Conservation (phyloP, 1,284 basidiomycete genomes). For the Cronartium quercuum region DNA sequence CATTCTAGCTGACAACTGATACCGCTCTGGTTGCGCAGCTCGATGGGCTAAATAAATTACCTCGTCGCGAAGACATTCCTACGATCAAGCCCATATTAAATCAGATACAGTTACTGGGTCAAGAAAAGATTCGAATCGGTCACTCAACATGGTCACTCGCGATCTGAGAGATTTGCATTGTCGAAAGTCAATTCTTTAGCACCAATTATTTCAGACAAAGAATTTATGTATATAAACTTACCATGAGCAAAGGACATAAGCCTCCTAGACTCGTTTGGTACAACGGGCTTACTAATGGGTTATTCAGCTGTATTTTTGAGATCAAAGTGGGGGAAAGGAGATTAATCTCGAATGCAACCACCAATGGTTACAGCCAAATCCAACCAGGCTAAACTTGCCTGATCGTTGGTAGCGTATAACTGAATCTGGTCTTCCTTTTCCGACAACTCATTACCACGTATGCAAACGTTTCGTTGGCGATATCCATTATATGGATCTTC, state of each 20-base stretch:
- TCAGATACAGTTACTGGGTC: slow-evolving; percentile 55
- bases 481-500: not conserved
- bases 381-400: not conserved
- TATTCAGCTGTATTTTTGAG: not conserved
- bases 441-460: too few relatives aligned
- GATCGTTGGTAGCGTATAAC: not conserved
- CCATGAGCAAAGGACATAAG: not conserved
- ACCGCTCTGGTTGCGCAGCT: slow-evolving; percentile 73
- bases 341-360: too few relatives aligned
- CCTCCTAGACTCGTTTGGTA: not conserved
- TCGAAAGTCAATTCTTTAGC: not conserved
- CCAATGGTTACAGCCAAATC: too few relatives aligned
- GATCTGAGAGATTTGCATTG: slow-evolving; percentile 8
- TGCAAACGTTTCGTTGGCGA: not conserved
- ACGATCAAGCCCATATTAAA: not conserved
- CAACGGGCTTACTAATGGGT: not conserved
- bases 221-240: too few relatives aligned
- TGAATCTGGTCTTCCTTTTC: not conserved
- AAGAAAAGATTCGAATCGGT: slow-evolving; percentile 84
- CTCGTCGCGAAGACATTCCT: not conserved
- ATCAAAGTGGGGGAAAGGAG: too few relatives aligned
- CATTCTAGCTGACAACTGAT: slow-evolving; percentile 61
- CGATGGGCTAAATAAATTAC: slow-evolving; percentile 68
- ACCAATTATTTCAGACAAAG: too few relatives aligned
- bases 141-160: slow-evolving; percentile 86